Evolutionary conservation across 116 monocot species (phyloP).

Genomic region (Iris pallida): DNA sequence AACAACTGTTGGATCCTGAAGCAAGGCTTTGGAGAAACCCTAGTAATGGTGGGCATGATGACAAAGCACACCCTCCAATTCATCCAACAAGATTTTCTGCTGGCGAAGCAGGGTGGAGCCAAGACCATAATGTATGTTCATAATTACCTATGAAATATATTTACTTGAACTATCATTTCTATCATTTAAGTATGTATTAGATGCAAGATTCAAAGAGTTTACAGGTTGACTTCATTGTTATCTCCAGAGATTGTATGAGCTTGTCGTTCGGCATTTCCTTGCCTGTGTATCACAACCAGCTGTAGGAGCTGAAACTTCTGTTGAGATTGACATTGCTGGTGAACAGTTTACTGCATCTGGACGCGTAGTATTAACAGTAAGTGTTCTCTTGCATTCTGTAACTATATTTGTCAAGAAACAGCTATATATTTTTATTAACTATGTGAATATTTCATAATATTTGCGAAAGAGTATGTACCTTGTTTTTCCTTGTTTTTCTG

Average conservation of each 20-base stretch:
- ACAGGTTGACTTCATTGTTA: constrained; percentile 3
- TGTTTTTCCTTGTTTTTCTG: neutral
- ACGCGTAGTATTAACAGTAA: constrained; percentile 76
- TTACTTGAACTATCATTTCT: neutral
- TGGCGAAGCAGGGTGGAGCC: constrained; percentile 76
- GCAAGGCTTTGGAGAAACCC: constrained; percentile 93
- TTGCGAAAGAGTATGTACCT: no score
- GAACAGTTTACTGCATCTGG: constrained; percentile 87
- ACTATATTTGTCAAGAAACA: neutral
- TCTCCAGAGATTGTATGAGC: constrained; percentile 83
- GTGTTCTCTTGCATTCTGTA: neutral
- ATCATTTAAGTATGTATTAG: constrained; percentile 1
- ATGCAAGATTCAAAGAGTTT: constrained; percentile 10
- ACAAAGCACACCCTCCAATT: constrained; percentile 98
- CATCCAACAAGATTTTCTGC: constrained; percentile 90
- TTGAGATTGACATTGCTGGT: constrained; percentile 95
- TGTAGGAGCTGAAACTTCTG: constrained; percentile 87
- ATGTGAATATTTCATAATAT: neutral
- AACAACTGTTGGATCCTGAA: constrained; percentile 73
- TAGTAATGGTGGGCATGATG: constrained; percentile 93
- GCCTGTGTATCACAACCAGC: constrained; percentile 97
- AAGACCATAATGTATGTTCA: constrained; percentile 63
- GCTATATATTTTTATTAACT: neutral
- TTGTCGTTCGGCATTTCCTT: constrained; percentile 95
- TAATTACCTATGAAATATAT: neutral